These are phyloP conservation scores for Ganoderma leucocontextum DNA, from an alignment of 1,284 basidiomycete genomes.

Conservation along the genomic window DNA sequence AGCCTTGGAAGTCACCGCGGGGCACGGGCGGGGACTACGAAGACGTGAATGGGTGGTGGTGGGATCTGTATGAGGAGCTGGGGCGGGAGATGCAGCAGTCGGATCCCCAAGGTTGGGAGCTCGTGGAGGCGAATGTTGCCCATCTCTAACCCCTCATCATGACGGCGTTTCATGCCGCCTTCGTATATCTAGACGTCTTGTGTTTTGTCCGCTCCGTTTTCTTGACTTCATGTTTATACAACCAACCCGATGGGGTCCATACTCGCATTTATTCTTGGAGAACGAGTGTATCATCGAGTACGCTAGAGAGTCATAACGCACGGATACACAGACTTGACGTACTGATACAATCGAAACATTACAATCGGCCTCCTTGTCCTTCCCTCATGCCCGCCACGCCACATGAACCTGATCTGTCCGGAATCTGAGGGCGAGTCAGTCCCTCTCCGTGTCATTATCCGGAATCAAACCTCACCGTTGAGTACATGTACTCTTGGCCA, in stretches of 20 bases:
- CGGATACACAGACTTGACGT: slow-evolving; percentile 20
- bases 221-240: neutral
- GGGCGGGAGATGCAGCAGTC: slow-evolving; percentile 52
- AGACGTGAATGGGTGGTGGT: slow-evolving; percentile 78
- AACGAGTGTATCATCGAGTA: neutral
- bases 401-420: slow-evolving; percentile 92
- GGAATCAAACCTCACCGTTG: slow-evolving; percentile 66
- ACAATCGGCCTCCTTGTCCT: neutral
- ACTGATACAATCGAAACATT: slow-evolving; percentile 19
- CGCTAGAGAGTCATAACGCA: neutral
- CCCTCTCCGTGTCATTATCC: slow-evolving; percentile 15
- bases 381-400: slow-evolving; percentile 75
- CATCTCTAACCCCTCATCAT: slow-evolving; percentile 12
- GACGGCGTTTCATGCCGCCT: neutral
- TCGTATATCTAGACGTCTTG: neutral
- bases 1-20: slow-evolving; percentile 70
- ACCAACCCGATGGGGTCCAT: neutral
- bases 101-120: slow-evolving; percentile 58
- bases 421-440: slow-evolving; percentile 62
- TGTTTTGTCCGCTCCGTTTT: neutral
- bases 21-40: slow-evolving; percentile 51
- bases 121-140: slow-evolving; percentile 61
- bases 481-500: slow-evolving; percentile 87
- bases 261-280: neutral
- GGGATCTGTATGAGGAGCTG: slow-evolving; percentile 69